phyloP scores from a whole-genome alignment of 1,139 yeast genomes.

The Suhomyces terraborum region DNA sequence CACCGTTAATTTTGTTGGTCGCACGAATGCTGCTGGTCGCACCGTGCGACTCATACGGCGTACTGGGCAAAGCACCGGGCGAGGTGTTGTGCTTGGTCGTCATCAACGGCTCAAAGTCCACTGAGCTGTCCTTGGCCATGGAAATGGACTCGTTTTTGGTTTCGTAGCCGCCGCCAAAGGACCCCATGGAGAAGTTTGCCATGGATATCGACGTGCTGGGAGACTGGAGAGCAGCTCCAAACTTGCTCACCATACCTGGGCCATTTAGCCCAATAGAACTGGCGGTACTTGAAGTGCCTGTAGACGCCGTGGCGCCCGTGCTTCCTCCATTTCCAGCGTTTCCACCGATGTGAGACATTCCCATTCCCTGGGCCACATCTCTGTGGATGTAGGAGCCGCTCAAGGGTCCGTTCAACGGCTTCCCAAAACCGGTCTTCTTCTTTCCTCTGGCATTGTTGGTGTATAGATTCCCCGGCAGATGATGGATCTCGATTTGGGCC shows the following conservation, averaged over 20 bases:
- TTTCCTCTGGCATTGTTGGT: conserved; percentile 9
- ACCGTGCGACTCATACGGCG: not conserved
- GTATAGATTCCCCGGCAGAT: conserved; percentile 27
- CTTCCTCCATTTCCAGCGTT: too few species aligned
- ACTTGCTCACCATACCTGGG: too few species aligned
- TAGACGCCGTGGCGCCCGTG: too few species aligned
- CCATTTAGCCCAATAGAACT: too few species aligned
- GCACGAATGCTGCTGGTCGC: too few species aligned
- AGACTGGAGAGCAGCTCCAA: too few species aligned
- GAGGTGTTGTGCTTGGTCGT: conserved; percentile 9
- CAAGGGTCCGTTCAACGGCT: not conserved
- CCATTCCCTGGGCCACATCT: too few species aligned
- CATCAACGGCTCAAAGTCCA: conserved; percentile 12
- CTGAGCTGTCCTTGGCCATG: conserved; percentile 1
- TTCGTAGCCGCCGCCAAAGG: not conserved
- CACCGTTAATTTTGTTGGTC: too few species aligned
- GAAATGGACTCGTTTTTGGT: too few species aligned
- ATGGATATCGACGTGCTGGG: too few species aligned
- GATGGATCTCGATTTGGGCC: conserved; percentile 33
- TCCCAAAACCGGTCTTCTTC: conserved; percentile 7
- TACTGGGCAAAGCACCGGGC: conserved; percentile 9
- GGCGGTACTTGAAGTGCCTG: too few species aligned
- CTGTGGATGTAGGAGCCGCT: not conserved
- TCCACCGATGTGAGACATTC: too few species aligned
- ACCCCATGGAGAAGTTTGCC: not conserved